phyloP scores from a whole-genome alignment of 208 protist species.

The Leptomonas pyrrhocoris region DNA sequence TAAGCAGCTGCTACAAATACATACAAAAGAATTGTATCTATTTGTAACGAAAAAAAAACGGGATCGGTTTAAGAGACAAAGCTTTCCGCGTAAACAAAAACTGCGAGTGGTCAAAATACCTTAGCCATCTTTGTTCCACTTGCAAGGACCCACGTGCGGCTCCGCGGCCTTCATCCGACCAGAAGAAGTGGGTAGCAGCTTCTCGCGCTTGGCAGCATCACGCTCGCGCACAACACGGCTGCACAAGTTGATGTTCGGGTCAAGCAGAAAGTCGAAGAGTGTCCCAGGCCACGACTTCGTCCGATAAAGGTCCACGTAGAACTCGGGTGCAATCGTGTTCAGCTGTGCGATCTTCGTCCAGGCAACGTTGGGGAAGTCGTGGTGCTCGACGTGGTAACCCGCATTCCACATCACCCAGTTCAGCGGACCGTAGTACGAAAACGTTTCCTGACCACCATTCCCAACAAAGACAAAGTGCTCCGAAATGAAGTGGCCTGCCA shows the following conservation, averaged over 20 bases:
- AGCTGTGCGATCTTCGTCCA: slow-evolving; percentile 87
- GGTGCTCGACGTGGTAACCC: slow-evolving; percentile 97
- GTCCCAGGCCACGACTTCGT: slow-evolving; percentile 83
- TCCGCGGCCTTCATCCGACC: slow-evolving; percentile 43
- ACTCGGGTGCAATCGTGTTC: slow-evolving; percentile 91
- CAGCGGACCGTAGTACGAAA: slow-evolving; percentile 95
- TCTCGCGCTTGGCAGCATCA: slow-evolving; percentile 48
- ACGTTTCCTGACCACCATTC: slow-evolving; percentile 92
- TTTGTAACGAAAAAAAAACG: slow-evolving; percentile 6
- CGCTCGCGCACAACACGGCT: slow-evolving; percentile 81
- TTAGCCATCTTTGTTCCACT: slow-evolving; percentile 35
- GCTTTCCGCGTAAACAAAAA: no score
- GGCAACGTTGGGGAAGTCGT: slow-evolving; percentile 97
- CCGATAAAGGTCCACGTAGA: slow-evolving; percentile 85
- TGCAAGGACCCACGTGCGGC: slow-evolving; percentile 52
- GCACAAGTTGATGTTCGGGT: slow-evolving; percentile 65
- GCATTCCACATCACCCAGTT: slow-evolving; percentile 94
- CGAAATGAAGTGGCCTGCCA: slow-evolving; percentile 92
- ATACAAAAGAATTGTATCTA: neutral
- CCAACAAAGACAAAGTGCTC: slow-evolving; percentile 93
- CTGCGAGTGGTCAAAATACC: no score
- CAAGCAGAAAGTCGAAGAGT: slow-evolving; percentile 84
- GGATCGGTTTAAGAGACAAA: slow-evolving; percentile 3
- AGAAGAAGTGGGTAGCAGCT: slow-evolving; percentile 49
- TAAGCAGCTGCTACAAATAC: no score